These are phyloP conservation scores for Macaranga tanarius DNA, from an alignment of 441 rosid species.

Conservation along the genomic window DNA sequence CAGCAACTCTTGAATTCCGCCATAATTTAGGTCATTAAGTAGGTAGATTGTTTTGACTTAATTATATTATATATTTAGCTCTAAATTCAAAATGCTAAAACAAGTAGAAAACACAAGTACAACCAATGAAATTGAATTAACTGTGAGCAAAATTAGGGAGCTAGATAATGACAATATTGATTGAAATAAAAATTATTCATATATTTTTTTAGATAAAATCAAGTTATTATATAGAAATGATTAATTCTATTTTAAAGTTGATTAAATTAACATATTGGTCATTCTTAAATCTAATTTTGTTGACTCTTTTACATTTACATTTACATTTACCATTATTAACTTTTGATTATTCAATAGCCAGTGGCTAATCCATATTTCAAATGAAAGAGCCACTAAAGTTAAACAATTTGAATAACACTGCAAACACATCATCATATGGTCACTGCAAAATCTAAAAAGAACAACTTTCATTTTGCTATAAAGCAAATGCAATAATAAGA, in stretches of 20 bases:
- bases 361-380: too few species aligned
- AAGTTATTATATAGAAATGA: too few species aligned
- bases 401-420: neutral
- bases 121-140: neutral
- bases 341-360: too few species aligned
- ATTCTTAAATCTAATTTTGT: too few species aligned
- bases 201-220: too few species aligned
- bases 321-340: too few species aligned
- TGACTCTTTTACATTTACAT: too few species aligned
- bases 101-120: neutral
- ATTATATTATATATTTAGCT: conserved; percentile 22
- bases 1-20: conserved; percentile 55
- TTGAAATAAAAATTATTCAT: too few species aligned
- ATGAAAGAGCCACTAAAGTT: neutral
- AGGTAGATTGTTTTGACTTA: conserved; percentile 27
- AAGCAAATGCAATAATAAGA: neutral
- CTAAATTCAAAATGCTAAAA: conserved; percentile 27
- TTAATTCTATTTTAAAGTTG: too few species aligned
- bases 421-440: neutral
- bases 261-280: too few species aligned
- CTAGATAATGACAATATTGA: too few species aligned
- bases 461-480: neutral
- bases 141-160: neutral
- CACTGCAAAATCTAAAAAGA: neutral
- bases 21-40: conserved; percentile 43